Conservation (phyloP, 2,329 filamentous ascomycete species). For the Neofusicoccum parvum region DNA sequence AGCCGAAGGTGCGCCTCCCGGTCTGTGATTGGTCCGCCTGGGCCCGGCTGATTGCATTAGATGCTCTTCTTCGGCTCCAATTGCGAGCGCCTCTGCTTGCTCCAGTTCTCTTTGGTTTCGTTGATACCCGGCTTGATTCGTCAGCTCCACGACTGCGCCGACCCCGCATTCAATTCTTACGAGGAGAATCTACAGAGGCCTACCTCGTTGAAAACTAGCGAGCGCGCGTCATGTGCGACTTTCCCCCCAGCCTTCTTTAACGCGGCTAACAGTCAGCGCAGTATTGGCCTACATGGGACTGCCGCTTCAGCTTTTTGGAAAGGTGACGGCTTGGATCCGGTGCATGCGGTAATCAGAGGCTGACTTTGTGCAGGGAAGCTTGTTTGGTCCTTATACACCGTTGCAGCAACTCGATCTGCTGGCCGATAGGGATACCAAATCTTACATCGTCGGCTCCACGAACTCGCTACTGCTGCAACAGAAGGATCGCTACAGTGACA, state of each 20-base stretch:
- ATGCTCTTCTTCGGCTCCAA: conserved; percentile 80
- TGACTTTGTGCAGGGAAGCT: conserved; percentile 66
- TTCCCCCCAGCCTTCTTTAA: neutral
- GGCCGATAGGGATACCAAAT: conserved; percentile 91
- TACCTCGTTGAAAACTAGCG: conserved; percentile 86
- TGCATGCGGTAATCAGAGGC: no score
- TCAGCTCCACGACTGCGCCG: conserved; percentile 90
- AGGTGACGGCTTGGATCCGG: conserved; percentile 53
- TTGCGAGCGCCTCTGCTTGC: conserved; percentile 71
- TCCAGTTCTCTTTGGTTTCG: conserved; percentile 86
- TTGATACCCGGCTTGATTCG: conserved; percentile 90
- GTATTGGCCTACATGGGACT: conserved; percentile 92
- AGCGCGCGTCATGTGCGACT: conserved; percentile 71
- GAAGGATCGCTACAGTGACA: conserved; percentile 92
- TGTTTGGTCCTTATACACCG: conserved; percentile 96
- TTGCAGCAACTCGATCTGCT: conserved; percentile 93
- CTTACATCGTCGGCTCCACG: conserved; percentile 95
- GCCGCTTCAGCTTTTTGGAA: conserved; percentile 92
- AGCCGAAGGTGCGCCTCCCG: conserved; percentile 73
- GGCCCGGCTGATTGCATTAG: conserved; percentile 49
- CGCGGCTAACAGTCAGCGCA: conserved; percentile 35
- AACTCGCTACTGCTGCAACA: conserved; percentile 93
- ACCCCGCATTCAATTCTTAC: conserved; percentile 86
- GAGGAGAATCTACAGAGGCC: conserved; percentile 74
- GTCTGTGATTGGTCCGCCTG: neutral